These are phyloP conservation scores for Hamigera avellanea DNA, from an alignment of 495 filamentous ascomycete species.

Conservation along the genomic window DNA sequence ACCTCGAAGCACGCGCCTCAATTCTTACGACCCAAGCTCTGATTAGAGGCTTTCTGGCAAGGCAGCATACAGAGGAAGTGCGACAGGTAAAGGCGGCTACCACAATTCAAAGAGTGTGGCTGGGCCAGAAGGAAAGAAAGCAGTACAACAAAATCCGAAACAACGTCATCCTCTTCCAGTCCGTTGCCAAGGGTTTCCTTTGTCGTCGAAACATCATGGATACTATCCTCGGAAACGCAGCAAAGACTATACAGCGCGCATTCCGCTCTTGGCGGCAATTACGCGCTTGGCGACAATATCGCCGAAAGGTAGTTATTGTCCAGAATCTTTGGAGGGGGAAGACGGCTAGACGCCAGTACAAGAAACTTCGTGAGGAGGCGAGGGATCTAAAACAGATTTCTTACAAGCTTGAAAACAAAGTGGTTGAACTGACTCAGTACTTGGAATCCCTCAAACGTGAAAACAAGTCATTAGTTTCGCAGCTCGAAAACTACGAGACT, in stretches of 20 bases:
- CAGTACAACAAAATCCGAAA: constrained; percentile 62
- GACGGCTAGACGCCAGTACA: constrained; percentile 71
- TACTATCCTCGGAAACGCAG: constrained; percentile 86
- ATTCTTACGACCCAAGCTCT: constrained; percentile 72
- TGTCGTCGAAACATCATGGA: constrained; percentile 83
- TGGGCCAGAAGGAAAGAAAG: constrained; percentile 76
- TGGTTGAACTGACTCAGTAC: constrained; percentile 92
- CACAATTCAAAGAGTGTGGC: constrained; percentile 91
- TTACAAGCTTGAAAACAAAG: constrained; percentile 98
- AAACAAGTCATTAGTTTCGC: constrained; percentile 77
- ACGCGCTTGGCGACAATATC: constrained; percentile 75
- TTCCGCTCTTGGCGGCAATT: constrained; percentile 77
- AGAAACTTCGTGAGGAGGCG: constrained; percentile 82
- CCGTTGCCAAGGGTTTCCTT: constrained; percentile 81
- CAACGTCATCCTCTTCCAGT: constrained; percentile 77
- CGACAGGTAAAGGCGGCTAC: constrained; percentile 79
- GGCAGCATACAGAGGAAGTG: constrained; percentile 67
- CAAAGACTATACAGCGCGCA: constrained; percentile 74
- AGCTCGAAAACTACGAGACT: constrained; percentile 91
- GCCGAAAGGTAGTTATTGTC: constrained; percentile 75
- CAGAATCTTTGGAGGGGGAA: constrained; percentile 92
- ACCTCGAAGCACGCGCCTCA: constrained; percentile 71
- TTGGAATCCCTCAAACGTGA: constrained; percentile 83
- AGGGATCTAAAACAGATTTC: constrained; percentile 98
- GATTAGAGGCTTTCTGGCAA: constrained; percentile 60